Base-by-base conservation (phyloP, 208 protist genomes). In the Crithidia expoeki region DNA sequence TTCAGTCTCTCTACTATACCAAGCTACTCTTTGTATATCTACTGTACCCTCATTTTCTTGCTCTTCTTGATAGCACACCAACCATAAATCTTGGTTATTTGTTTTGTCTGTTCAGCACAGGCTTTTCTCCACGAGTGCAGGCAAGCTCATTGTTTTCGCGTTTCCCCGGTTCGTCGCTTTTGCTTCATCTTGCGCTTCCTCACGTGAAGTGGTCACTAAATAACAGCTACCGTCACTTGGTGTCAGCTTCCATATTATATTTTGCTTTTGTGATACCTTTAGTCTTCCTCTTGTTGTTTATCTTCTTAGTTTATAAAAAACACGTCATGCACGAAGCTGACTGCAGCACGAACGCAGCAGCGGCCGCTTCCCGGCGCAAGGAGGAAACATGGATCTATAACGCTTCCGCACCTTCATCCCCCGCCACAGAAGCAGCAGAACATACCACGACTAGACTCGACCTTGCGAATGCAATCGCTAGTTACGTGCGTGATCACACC, bases 151-250 rank as follows among this genome's bases (percentile, higher is more conserved):
- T 12, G 9, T 40, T 40, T 40, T 40, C 38, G 10, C 38, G 7
- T 14, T 14, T 14, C 14, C 38, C 38, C 11, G 36, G 25, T 50
- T 65, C 25, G n/a, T 58, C 47, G 23, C 21, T 23, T 57, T 36
- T 7, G 55, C n/a, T 72, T 63, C 53, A 10, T 72, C 47, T 61
- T 63, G 19, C 42, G 7, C 38, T 47, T n/a, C n/a, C n/a, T n/a
- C n/a, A n/a, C n/a, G n/a, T n/a, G n/a, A n/a, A n/a, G 42, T 68
- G n/a, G 40, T 11, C 17, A 12, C 36, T 12, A 12, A 40, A 40
- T 5, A 5, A 42, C 42, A 42, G 12, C 36, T 12, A 12, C 12
- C 12, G 36, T 12, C 36, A 42, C 36, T 42, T 12, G n/a, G n/a
- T n/a, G n/a, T n/a, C n/a, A n/a, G n/a, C n/a, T n/a, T n/a, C n/a